A percentile compares a stretch with the other conserved stretches of the same genome.
Evolutionary conservation across 768 basidiomycete genomes (phyloP).

Genomic region (Boletus pseudo-olivaceus): DNA sequence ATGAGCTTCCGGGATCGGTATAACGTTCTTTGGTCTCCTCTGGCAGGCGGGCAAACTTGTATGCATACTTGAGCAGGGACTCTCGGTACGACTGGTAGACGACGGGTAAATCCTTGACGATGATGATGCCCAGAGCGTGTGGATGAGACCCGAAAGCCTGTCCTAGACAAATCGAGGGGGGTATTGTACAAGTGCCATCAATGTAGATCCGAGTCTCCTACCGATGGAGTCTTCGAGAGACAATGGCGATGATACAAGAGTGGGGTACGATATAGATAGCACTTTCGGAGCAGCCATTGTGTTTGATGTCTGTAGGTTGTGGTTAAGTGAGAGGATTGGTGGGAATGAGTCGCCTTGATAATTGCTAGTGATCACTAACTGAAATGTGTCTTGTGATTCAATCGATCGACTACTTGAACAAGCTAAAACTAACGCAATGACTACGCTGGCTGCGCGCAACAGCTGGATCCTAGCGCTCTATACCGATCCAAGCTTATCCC

Average conservation of each 20-base stretch:
- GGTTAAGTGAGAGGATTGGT: conserved; percentile 1
- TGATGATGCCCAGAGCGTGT: conserved; percentile 73
- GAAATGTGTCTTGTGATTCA: not conserved
- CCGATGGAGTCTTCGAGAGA: conserved; percentile 62
- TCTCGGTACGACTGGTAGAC: conserved; percentile 63
- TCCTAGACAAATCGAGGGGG: conserved; percentile 38
- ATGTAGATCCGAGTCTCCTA: conserved; percentile 24
- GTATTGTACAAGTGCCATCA: not conserved
- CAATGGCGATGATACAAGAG: conserved; percentile 50
- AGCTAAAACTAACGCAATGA: not conserved
- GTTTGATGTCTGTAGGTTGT: conserved; percentile 13
- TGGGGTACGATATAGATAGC: conserved; percentile 60
- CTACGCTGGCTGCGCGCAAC: not conserved
- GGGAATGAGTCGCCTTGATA: conserved; percentile 11
- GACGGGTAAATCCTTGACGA: conserved; percentile 77
- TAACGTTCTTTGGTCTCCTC: conserved; percentile 68
- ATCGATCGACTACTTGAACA: not conserved
- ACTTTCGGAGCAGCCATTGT: conserved; percentile 14
- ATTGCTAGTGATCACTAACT: not conserved
- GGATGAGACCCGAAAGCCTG: conserved; percentile 81
- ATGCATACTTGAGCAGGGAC: conserved; percentile 68
- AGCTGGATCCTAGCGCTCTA: not conserved
- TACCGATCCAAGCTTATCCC: not conserved
- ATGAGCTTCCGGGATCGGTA: conserved; percentile 66
- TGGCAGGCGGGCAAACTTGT: conserved; percentile 71